Conservation (phyloP, 2,329 filamentous ascomycete genomes). For the Pseudopyricularia cyperi region DNA sequence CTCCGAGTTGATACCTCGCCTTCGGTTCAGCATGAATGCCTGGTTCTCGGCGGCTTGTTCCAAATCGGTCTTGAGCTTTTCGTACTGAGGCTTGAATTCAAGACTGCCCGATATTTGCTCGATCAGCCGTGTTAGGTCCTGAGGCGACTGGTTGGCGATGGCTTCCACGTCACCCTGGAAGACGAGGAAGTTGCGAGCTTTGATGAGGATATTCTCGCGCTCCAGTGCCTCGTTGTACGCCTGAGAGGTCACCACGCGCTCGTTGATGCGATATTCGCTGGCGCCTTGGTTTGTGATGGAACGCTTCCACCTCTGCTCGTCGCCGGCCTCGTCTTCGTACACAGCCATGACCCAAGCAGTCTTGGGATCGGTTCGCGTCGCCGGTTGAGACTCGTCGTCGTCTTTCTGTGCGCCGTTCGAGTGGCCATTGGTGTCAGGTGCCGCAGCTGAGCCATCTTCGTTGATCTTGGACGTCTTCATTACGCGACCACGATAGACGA, state of each 20-base stretch:
- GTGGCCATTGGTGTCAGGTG: slow-evolving; percentile 43
- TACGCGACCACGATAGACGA: slow-evolving; percentile 91
- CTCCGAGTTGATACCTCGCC: slow-evolving; percentile 90
- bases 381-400: slow-evolving; percentile 45
- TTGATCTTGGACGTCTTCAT: slow-evolving; percentile 88
- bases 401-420: slow-evolving; percentile 47
- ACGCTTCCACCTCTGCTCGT: slow-evolving; percentile 92
- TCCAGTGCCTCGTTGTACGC: slow-evolving; percentile 92
- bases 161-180: slow-evolving; percentile 98
- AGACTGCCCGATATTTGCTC: slow-evolving; percentile 96
- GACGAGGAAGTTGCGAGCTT: slow-evolving; percentile 92
- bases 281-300: slow-evolving; percentile 78
- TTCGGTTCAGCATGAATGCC: slow-evolving; percentile 74
- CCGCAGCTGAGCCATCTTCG: slow-evolving; percentile 66
- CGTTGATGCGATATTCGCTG: slow-evolving; percentile 96
- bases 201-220: slow-evolving; percentile 91
- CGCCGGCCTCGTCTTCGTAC: slow-evolving; percentile 91
- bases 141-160: slow-evolving; percentile 88
- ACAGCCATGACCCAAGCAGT: slow-evolving; percentile 99
- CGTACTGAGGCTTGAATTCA: slow-evolving; percentile 90
- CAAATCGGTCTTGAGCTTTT: slow-evolving; percentile 72
- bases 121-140: slow-evolving; percentile 83
- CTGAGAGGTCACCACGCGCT: slow-evolving; percentile 72
- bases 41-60: slow-evolving; percentile 84
- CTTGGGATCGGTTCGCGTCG: slow-evolving; percentile 72